These are phyloP conservation scores for Trichoderma parareesei DNA, from an alignment of 495 filamentous ascomycete genomes.

Conservation along the genomic window DNA sequence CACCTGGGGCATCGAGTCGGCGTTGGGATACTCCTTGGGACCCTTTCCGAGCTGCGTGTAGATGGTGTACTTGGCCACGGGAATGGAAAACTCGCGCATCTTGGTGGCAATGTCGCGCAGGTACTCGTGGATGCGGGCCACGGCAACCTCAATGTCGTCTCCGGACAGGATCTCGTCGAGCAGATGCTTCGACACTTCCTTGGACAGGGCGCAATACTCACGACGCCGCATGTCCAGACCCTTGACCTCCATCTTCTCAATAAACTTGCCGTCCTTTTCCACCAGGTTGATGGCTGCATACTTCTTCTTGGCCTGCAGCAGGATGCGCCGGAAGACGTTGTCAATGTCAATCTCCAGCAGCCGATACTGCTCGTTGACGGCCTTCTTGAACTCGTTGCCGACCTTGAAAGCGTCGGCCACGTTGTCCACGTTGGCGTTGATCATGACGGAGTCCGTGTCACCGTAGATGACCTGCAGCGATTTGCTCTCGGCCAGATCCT, in stretches of 20 bases:
- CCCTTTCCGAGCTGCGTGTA: conserved; percentile 94
- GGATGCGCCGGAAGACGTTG: conserved; percentile 87
- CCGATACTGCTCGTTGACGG: conserved; percentile 81
- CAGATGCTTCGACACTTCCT: conserved; percentile 79
- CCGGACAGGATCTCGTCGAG: conserved; percentile 89
- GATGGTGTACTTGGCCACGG: conserved; percentile 84
- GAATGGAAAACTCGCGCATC: conserved; percentile 71
- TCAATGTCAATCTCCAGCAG: conserved; percentile 96
- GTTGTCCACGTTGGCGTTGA: conserved; percentile 94
- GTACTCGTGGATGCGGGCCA: conserved; percentile 87
- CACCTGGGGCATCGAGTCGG: conserved; percentile 91
- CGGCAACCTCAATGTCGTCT: conserved; percentile 80
- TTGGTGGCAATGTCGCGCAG: conserved; percentile 70
- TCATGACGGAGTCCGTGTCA: conserved; percentile 99
- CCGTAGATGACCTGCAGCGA: conserved; percentile 92
- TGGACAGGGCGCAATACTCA: conserved; percentile 90
- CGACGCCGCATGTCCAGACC: conserved; percentile 94
- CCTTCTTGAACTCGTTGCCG: conserved; percentile 57
- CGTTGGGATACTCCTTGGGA: conserved; percentile 87
- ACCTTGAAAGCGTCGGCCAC: conserved; percentile 85
- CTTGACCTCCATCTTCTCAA: conserved; percentile 96
- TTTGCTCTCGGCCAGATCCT: conserved; percentile 84
- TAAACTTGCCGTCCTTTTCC: conserved; percentile 77
- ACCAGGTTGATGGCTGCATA: conserved; percentile 95
- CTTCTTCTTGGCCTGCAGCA: conserved; percentile 98